Evolutionary conservation across 768 basidiomycete species (phyloP).

Genomic region (Astraeus odoratus): DNA sequence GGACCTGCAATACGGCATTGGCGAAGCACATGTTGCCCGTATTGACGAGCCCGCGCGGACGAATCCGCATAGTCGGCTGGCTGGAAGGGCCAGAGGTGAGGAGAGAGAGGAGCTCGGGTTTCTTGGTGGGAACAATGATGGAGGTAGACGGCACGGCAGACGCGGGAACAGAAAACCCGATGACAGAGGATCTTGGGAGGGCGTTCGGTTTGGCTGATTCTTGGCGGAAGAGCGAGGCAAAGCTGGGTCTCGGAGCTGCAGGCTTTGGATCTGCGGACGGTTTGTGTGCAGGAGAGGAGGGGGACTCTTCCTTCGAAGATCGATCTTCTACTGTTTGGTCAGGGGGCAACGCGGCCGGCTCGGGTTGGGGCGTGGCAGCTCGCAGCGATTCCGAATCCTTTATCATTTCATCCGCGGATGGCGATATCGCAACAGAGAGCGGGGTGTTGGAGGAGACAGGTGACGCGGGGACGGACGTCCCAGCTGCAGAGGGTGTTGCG

Average conservation of each 20-base stretch:
- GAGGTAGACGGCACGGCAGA: slow-evolving; percentile 23
- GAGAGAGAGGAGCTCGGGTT: slow-evolving; percentile 47
- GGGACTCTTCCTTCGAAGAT: slow-evolving; percentile 1
- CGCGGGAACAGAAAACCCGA: slow-evolving; percentile 70
- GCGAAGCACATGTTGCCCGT: slow-evolving; percentile 98
- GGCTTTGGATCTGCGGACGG: slow-evolving; percentile 23
- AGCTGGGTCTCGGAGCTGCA: slow-evolving; percentile 51
- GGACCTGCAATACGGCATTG: slow-evolving; percentile 85
- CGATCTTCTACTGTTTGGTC: neutral
- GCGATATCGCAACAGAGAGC: slow-evolving; percentile 33
- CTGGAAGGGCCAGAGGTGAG: slow-evolving; percentile 36
- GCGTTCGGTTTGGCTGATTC: slow-evolving; percentile 37
- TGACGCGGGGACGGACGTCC: slow-evolving; percentile 43
- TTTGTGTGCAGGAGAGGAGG: slow-evolving; percentile 3
- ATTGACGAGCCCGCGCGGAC: slow-evolving; percentile 83
- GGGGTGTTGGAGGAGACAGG: slow-evolving; percentile 59
- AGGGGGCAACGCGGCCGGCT: slow-evolving; percentile 2
- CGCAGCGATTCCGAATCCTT: slow-evolving; percentile 12
- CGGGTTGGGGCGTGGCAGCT: slow-evolving; percentile 8
- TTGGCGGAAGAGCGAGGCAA: slow-evolving; percentile 64
- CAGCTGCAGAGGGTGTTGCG: slow-evolving; percentile 42
- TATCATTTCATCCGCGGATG: slow-evolving; percentile 5
- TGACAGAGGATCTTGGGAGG: slow-evolving; percentile 63
- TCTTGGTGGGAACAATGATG: slow-evolving; percentile 33
- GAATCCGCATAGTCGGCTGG: slow-evolving; percentile 30